These are phyloP conservation scores for Tubosaeta sp. DNA, from an alignment of 768 basidiomycete genomes.

Conservation along the genomic window DNA sequence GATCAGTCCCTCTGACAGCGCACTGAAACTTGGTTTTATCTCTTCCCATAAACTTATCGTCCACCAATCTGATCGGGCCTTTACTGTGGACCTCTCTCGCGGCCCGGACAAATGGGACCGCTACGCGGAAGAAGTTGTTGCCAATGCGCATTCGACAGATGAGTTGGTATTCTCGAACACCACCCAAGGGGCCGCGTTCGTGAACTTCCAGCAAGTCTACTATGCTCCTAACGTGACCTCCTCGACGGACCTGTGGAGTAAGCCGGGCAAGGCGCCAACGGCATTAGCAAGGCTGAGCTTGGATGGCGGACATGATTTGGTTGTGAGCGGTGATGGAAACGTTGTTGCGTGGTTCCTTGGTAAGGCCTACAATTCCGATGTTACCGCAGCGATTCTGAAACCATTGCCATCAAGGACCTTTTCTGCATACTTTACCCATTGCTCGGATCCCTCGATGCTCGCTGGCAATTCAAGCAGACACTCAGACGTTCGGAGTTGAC, in stretches of 20 bases:
- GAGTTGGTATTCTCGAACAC: conserved; percentile 49
- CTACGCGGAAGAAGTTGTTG: conserved; percentile 45
- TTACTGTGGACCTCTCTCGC: conserved; percentile 46
- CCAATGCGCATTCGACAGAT: conserved; percentile 51
- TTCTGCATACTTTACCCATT: conserved; percentile 52
- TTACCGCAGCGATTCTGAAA: background rate
- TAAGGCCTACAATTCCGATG: conserved; percentile 24
- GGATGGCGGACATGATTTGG: conserved; percentile 70
- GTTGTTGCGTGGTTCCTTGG: conserved; percentile 74
- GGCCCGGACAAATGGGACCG: conserved; percentile 45
- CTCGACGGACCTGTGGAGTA: conserved; percentile 57
- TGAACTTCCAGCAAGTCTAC: conserved; percentile 69
- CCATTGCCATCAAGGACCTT: conserved; percentile 14
- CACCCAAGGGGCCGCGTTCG: conserved; percentile 51
- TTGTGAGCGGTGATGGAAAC: conserved; percentile 60
- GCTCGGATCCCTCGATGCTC: conserved; percentile 48
- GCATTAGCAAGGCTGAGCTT: conserved; percentile 60
- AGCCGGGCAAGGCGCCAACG: conserved; percentile 61
- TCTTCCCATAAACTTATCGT: conserved; percentile 56
- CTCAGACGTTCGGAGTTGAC: conserved; percentile 52
- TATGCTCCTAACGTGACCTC: conserved; percentile 43
- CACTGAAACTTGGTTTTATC: conserved; percentile 52
- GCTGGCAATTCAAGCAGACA: conserved; percentile 45
- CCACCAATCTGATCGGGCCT: conserved; percentile 49
- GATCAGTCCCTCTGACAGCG: conserved; percentile 38